These are phyloP conservation scores for Akanthomyces muscarius DNA, from an alignment of 2,329 filamentous ascomycete species.

Conservation along the genomic window DNA sequence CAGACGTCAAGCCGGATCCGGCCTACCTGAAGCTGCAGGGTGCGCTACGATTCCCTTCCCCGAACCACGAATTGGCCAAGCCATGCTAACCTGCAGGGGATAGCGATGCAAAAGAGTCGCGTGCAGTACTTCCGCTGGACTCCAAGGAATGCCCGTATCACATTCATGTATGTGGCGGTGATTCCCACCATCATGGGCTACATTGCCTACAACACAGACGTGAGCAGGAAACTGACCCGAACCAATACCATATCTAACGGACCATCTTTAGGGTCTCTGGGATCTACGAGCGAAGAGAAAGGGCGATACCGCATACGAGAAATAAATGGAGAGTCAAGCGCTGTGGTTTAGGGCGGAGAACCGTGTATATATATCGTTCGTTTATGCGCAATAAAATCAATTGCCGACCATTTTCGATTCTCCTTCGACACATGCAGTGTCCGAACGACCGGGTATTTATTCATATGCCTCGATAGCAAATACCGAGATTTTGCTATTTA, in stretches of 20 bases:
- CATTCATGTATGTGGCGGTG: constrained; percentile 69
- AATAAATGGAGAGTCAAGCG: constrained; percentile 41
- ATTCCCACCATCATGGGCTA: constrained; percentile 69
- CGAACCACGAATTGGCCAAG: constrained; percentile 18
- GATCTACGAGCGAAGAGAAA: constrained; percentile 82
- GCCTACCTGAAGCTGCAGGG: constrained; percentile 39
- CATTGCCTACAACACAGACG: constrained; percentile 76
- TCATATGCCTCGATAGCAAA: neutral
- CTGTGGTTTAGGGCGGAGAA: constrained; percentile 17
- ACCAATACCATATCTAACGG: constrained; percentile 22
- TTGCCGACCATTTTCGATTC: neutral
- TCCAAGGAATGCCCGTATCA: constrained; percentile 72
- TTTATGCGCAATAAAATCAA: constrained; percentile 3
- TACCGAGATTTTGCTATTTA: neutral
- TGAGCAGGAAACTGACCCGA: constrained; percentile 48
- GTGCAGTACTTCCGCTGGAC: constrained; percentile 97
- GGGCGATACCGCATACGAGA: constrained; percentile 81
- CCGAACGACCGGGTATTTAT: neutral
- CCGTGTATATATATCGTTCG: constrained; percentile 40
- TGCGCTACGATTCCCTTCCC: constrained; percentile 28
- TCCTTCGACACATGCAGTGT: neutral
- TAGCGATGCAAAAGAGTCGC: constrained; percentile 79
- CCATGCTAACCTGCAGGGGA: constrained; percentile 23
- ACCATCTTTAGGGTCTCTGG: constrained; percentile 67
- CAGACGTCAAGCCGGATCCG: constrained; percentile 41